phyloP scores from a whole-genome alignment of 2,329 filamentous ascomycete species.

The Cladobotryum mycophilum region DNA sequence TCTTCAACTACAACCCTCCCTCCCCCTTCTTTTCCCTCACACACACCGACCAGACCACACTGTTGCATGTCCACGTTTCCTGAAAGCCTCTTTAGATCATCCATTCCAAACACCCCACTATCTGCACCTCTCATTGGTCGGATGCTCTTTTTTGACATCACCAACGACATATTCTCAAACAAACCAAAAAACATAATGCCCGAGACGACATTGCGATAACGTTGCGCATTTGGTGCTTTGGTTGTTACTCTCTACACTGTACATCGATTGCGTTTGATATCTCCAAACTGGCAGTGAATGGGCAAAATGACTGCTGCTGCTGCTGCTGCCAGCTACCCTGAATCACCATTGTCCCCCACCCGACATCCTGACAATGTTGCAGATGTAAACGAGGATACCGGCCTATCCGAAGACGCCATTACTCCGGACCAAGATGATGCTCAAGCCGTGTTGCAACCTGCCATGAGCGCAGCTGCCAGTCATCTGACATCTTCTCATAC shows the following conservation, averaged over 20 bases:
- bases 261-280: too few species aligned
- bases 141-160: conserved; percentile 3
- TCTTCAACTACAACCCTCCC: too few species aligned
- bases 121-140: conserved; percentile 5
- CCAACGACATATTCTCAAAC: not conserved
- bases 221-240: too few species aligned
- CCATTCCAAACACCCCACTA: not conserved
- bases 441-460: conserved; percentile 53
- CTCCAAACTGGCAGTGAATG: not conserved
- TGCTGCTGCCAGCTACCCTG: not conserved
- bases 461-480: conserved; percentile 51
- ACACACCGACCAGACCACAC: too few species aligned
- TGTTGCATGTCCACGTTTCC: too few species aligned
- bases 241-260: too few species aligned
- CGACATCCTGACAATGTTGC: not conserved
- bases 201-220: too few species aligned
- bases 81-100: not conserved
- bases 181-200: too few species aligned
- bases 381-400: conserved; percentile 7
- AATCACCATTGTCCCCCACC: not conserved
- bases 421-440: conserved; percentile 47
- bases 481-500: conserved; percentile 49
- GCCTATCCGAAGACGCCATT: conserved; percentile 17
- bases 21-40: too few species aligned
- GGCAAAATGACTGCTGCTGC: too few species aligned